Base-by-base conservation (phyloP, 148 eudicot genomes). In the Bassia scoparia region DNA sequence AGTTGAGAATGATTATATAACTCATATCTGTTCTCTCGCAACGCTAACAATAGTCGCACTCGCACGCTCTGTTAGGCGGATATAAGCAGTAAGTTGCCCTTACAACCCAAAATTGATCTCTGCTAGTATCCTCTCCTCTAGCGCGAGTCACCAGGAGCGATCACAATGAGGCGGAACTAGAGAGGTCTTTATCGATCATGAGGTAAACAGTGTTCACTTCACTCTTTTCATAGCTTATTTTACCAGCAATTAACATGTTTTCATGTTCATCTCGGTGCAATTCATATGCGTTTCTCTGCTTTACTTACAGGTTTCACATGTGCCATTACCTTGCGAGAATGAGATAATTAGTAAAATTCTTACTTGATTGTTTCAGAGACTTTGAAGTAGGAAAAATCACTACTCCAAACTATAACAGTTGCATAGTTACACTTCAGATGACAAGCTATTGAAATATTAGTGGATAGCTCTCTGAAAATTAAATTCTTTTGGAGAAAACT, bases 381-480 rank as follows among this genome's bases (percentile, higher is more conserved):
- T 59, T 59, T 5, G 2, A 30, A 3, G 20, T 59, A 15, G 20
- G 15, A 2, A 15, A 59, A 59, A 59, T n/a, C n/a, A n/a, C n/a
- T 15, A 30, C 21, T 59, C 6, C 30, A 20, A 10, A 59, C 63
- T 59, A 59, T 59, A 30, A 59, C 63, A 34, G 49, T 37, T 48
- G 37, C n/a, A 68, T 49, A 20, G 58, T 26, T 44, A 53, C 61
- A 18, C 61, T 35, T 69, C 61, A 13, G 29, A 69, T 69, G 73
- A 35, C 16, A 16, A 30, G 73, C 73, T 21, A 2, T 53, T 20
- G 73, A 69, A 24, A 53, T 23, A n/a, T 20, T 69, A 53, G 16
- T 30, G 38, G 43, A 53, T 11, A 69, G 46, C 48, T 69, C n/a
- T 14, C 61, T 0, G 29, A 5, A 3, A 31, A 33, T n/a, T n/a